A percentile compares a stretch with the other conserved stretches of the same genome.
These are phyloP conservation scores for Vittaforma corneae DNA, from an alignment of 371 early-diverging fungal species.

Conservation along the genomic window DNA sequence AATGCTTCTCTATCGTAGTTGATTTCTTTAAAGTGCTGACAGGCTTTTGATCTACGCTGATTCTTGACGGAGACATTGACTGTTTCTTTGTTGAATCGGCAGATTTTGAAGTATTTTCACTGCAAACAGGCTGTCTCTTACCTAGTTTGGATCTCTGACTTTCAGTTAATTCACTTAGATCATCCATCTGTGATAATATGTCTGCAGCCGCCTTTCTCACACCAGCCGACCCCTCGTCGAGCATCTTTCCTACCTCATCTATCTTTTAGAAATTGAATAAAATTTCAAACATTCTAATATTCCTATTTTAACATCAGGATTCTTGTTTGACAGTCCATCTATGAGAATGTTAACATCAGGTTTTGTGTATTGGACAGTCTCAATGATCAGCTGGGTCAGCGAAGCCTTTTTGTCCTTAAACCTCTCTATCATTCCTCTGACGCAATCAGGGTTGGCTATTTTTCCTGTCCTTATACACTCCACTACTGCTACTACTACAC, in stretches of 20 bases:
- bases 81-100: too few species aligned
- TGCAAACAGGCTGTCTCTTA: too few species aligned
- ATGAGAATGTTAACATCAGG: background rate
- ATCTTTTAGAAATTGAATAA: background rate
- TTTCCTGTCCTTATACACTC: constrained; percentile 10
- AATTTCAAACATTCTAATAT: constrained; percentile 4
- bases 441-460: constrained; percentile 7
- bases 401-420: constrained; percentile 39
- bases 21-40: too few species aligned
- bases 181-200: background rate
- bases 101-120: too few species aligned
- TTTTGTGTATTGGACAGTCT: constrained; percentile 13
- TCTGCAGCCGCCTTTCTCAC: background rate
- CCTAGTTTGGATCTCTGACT: background rate
- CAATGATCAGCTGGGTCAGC: constrained; percentile 30
- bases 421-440: constrained; percentile 19
- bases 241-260: background rate
- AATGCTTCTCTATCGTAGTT: too few species aligned
- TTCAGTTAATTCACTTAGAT: background rate
- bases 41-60: too few species aligned
- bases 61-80: too few species aligned
- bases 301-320: constrained; percentile 36
- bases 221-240: background rate
- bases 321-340: constrained; percentile 27
- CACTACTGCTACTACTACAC: constrained; percentile 9